These are phyloP conservation scores for Magnolia sinica DNA, from an alignment of 164 flowering plant genomes.

Conservation along the genomic window DNA sequence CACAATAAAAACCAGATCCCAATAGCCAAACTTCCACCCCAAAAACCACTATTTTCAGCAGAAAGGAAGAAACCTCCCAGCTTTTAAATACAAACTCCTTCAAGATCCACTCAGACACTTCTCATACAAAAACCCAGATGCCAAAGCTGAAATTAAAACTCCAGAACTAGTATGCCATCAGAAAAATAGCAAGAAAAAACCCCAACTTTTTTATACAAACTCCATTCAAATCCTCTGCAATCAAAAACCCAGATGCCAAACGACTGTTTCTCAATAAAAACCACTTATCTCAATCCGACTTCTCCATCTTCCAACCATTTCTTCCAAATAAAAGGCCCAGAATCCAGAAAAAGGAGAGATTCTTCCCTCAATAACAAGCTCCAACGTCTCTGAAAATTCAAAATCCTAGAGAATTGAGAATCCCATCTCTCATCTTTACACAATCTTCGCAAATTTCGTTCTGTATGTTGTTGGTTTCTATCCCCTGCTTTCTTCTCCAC, in stretches of 20 bases:
- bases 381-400: conserved; percentile 33
- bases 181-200: neutral
- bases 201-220: neutral
- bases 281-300: conserved; percentile 7
- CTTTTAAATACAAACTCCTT: neutral
- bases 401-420: conserved; percentile 57
- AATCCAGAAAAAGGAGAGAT: conserved; percentile 22
- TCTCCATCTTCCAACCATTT: conserved; percentile 12
- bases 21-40: too few species aligned
- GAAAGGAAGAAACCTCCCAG: neutral
- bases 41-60: neutral
- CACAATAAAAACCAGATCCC: neutral
- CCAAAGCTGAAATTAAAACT: neutral
- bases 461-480: conserved; percentile 28
- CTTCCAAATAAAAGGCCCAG: conserved; percentile 6
- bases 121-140: neutral
- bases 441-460: conserved; percentile 35
- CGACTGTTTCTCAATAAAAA: conserved; percentile 1
- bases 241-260: conserved; percentile 15
- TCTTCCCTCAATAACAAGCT: conserved; percentile 32
- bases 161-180: neutral
- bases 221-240: conserved; percentile 5
- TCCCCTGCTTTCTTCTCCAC: conserved; percentile 9
- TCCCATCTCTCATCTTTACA: conserved; percentile 5
- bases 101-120: neutral